Evolutionary conservation across 495 filamentous ascomycete genomes (phyloP), one percentile per base, ranked within the genome.

Genomic region (Xylaria longipes): DNA sequence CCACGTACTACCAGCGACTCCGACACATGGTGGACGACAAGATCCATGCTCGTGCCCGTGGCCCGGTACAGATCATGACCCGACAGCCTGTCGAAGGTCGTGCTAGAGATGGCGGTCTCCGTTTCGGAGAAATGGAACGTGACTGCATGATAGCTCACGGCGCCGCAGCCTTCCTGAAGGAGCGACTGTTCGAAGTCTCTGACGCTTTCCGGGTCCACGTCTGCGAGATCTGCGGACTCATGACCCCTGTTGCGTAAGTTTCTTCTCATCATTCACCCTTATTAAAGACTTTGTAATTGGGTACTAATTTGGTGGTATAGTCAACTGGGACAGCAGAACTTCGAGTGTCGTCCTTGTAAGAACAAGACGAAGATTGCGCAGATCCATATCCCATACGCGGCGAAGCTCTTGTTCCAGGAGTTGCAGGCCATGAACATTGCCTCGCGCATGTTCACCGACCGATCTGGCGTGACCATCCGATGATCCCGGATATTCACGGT

Each of bases 111-210:
- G 96, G 96, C 87, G 96, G 96, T 84, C 89, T 99, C 57, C 94
- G 96, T 77, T 99, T 99, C 88, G 96, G 96, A 89, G 96, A 99
- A 87, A 99, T 99, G 96, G 96, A 99, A 83, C 95, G 96, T 81
- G 96, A 99, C 88, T 99, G 96, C 84, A 98, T 99, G 97, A 98
- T 99, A 82, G 92, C 97, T 37, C 97, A 99, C 82, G 96, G 96
- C 78, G 96, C 96, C 35, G 94, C 93, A 72, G 90, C 94, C 5
- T 98, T 99, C 89, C 85, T 99, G 80, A 98, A 98, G 85, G 96
- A 99, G 87, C 87, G 95, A 72, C 84, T 99, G 72, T 98, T 99
- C 75, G 95, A 98, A 80, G 97, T 98, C 54, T 94, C 91, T 69
- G 96, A 99, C 82, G 95, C 96, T n/a, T 98, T 97, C 88, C 86